Conservation (phyloP, 495 filamentous ascomycete genomes). For the Penicillium herquei region DNA sequence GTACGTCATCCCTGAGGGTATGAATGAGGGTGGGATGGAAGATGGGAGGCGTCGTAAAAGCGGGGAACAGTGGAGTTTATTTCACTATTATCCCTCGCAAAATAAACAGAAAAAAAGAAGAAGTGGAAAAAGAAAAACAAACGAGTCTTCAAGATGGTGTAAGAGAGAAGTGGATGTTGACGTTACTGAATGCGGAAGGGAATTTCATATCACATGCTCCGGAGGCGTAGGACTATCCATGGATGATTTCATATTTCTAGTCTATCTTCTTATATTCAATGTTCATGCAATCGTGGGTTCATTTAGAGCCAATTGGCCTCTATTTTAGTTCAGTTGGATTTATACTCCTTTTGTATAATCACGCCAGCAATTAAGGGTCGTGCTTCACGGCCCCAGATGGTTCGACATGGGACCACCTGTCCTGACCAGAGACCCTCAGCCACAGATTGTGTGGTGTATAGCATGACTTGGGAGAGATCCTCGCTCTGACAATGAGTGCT, state of each 20-base stretch:
- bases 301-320: not conserved
- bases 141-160: conserved; percentile 6
- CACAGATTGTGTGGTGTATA: conserved; percentile 36
- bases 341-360: conserved; percentile 28
- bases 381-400: conserved; percentile 45
- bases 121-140: not conserved
- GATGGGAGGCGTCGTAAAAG: not conserved
- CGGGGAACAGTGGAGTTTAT: not conserved
- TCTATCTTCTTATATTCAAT: not conserved
- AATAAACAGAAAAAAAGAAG: not conserved
- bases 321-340: not conserved
- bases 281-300: not conserved
- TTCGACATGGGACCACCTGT: conserved; percentile 48
- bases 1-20: conserved; percentile 35
- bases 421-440: conserved; percentile 25
- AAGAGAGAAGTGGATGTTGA: conserved; percentile 17
- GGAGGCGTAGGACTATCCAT: not conserved
- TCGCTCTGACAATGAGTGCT: conserved; percentile 10
- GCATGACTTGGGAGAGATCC: conserved; percentile 26
- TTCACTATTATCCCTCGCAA: not conserved
- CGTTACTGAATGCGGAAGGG: conserved; percentile 26
- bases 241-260: conserved; percentile 15
- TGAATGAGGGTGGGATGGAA: not conserved
- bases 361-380: conserved; percentile 37
- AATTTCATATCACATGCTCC: conserved; percentile 34